Base-by-base conservation (phyloP, 164 flowering plant species). In the Macadamia tetraphylla region DNA sequence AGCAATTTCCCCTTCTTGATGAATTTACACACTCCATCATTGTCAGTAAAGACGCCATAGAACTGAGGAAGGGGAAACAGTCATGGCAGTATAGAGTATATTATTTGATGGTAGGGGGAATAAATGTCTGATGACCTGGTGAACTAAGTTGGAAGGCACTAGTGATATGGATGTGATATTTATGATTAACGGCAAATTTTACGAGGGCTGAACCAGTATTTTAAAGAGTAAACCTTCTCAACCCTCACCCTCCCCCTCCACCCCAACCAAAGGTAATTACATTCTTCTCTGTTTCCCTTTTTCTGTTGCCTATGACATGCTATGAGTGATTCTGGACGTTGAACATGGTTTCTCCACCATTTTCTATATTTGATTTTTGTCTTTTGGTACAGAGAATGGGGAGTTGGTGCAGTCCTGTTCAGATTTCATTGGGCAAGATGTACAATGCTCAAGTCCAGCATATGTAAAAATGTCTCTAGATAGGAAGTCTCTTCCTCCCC, bases 101-200 rank as follows among this genome's bases (percentile, higher is more conserved):
- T 66, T 58, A 63, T 44, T 11, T 3, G 5, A 67, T 67, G 30
- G 29, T 17, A 44, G 42, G 49, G 32, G 1, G 55, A 44, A 59
- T 67, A 63, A 59, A 46, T 67, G 31, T 67, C 40, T 30, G 63
- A 67, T 59, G 51, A 59, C 15, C 12, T 46, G 51, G 51, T 8
- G 51, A 46, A 11, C 9, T 35, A 46, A 46, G 9, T 9, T 55
- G 11, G 14, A 7, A 8, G 2, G 9, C 1, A 17, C n/a, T 3
- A 49, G 64, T 30, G n/a, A 62, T 43, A 2, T 12, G 49, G 51
- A 8, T 17, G 18, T n/a, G 43, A 14, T 14, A 1, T 23, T 53
- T 53, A 14, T 14, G 17, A 53, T 53, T 35, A 35, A 14, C n/a
- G 32, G 43, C 63, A 60, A 32, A 60, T 14, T 35, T 15, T 6